These are phyloP conservation scores for Gracilaria domingensis DNA, from an alignment of 23 red algal genomes.

Conservation along the genomic window DNA sequence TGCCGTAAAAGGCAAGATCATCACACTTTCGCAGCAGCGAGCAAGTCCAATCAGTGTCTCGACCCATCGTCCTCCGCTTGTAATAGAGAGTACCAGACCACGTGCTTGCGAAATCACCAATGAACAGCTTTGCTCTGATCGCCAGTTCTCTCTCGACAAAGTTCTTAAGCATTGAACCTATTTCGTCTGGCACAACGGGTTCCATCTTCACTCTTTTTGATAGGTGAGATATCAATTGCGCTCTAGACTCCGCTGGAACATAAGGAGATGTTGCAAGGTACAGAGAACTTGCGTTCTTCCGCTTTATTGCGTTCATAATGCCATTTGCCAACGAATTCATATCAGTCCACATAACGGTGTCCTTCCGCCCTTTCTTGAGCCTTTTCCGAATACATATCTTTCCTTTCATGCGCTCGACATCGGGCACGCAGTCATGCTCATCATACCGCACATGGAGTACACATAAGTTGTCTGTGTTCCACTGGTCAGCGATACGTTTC, in stretches of 20 bases:
- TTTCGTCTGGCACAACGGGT: constrained; percentile 10
- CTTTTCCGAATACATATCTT: constrained; percentile 40
- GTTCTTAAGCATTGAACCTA: constrained; percentile 30
- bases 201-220: neutral
- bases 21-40: neutral
- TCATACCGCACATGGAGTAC: constrained; percentile 72
- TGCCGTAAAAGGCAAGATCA: neutral
- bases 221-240: constrained; percentile 9
- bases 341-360: constrained; percentile 1
- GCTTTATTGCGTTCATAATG: neutral
- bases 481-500: constrained; percentile 33
- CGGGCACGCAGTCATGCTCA: constrained; percentile 23
- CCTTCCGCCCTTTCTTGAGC: neutral
- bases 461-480: constrained; percentile 5
- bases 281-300: constrained; percentile 5
- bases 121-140: constrained; percentile 31
- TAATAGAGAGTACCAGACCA: constrained; percentile 76
- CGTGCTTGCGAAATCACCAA: constrained; percentile 53
- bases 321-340: constrained; percentile 15
- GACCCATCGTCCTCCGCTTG: constrained; percentile 56
- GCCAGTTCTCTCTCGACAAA: constrained; percentile 72
- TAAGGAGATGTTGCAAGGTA: constrained; percentile 64
- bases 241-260: constrained; percentile 35
- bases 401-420: constrained; percentile 11
- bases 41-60: constrained; percentile 42